Evolutionary conservation across 225 moss, liverwort and hornwort species (phyloP).

Genomic region (Bryoerythrophyllum caledonicum): DNA sequence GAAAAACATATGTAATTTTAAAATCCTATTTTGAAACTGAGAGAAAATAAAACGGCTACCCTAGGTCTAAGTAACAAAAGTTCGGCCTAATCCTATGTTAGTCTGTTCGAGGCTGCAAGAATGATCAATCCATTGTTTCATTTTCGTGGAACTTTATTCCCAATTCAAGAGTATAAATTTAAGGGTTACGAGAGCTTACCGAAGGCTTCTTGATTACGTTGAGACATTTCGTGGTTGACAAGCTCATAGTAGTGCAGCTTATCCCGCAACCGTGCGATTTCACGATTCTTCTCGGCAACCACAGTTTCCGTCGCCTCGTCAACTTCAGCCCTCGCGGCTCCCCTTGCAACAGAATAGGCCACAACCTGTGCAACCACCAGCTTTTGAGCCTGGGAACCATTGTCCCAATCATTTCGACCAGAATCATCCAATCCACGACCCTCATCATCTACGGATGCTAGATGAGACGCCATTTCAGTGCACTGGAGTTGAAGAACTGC

Average conservation of each 20-base stretch:
- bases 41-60: not conserved
- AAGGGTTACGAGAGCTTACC: slow-evolving; percentile 45
- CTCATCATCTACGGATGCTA: slow-evolving; percentile 52
- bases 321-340: slow-evolving; percentile 83
- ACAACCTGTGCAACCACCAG: slow-evolving; percentile 74
- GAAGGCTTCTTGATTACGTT: slow-evolving; percentile 90
- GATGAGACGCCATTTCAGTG: slow-evolving; percentile 72
- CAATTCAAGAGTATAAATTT: not conserved
- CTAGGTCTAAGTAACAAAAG: not conserved
- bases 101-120: not conserved
- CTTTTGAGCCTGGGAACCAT: slow-evolving; percentile 53
- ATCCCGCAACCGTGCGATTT: slow-evolving; percentile 84
- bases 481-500: slow-evolving; percentile 81
- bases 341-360: slow-evolving; percentile 79
- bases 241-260: slow-evolving; percentile 95
- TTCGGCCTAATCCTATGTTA: not conserved
- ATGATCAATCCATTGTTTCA: not conserved
- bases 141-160: not conserved
- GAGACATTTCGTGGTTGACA: slow-evolving; percentile 96
- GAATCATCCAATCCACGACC: slow-evolving; percentile 39
- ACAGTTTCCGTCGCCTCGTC: slow-evolving; percentile 75
- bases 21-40: too few species aligned
- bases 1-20: too few species aligned
- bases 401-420: slow-evolving; percentile 44
- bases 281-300: slow-evolving; percentile 80